Percentiles rank a stretch among this genome's conserved stretches.
Evolutionary conservation across 73 alveolate species (phyloP).

Genomic region (Paramecium octaurelia): DNA sequence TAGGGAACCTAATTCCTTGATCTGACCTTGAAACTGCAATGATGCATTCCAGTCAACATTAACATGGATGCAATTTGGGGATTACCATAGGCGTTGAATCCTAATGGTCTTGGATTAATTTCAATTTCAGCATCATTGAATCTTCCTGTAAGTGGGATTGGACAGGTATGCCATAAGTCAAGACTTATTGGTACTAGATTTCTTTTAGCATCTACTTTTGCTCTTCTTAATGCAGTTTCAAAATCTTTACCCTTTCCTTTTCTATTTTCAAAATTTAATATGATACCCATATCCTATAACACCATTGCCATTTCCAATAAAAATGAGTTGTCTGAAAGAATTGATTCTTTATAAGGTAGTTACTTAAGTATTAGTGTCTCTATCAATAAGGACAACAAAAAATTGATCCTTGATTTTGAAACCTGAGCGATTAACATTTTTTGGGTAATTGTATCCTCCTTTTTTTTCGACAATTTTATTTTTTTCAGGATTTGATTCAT

Average conservation of each 20-base stretch:
- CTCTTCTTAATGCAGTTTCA: constrained; percentile 73
- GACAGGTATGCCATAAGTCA: constrained; percentile 61
- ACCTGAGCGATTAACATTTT: constrained; percentile 15
- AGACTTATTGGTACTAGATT: constrained; percentile 65
- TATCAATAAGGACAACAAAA: constrained; percentile 67
- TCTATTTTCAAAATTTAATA: not conserved
- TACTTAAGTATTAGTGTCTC: constrained; percentile 74
- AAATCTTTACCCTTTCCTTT: constrained; percentile 83
- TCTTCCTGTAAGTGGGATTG: constrained; percentile 58
- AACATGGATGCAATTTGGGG: constrained; percentile 74
- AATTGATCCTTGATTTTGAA: constrained; percentile 61
- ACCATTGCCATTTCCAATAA: constrained; percentile 80
- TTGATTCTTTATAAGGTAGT: constrained; percentile 78
- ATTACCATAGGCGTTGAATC: constrained; percentile 80
- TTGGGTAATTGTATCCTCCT: not conserved
- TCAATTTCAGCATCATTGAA: constrained; percentile 71
- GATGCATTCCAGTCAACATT: constrained; percentile 73
- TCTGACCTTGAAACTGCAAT: constrained; percentile 73
- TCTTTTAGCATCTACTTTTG: constrained; percentile 62
- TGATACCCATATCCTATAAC: constrained; percentile 70
- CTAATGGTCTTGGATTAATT: constrained; percentile 68
- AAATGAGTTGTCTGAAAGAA: constrained; percentile 71
- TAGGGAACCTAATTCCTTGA: constrained; percentile 72
- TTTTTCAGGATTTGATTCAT: not conserved
- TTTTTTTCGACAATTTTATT: not conserved